Percentiles rank a stretch among this genome's conserved stretches.
These are phyloP conservation scores for Pythium volutum DNA, from an alignment of 352 stramenopile genomes.

Conservation along the genomic window DNA sequence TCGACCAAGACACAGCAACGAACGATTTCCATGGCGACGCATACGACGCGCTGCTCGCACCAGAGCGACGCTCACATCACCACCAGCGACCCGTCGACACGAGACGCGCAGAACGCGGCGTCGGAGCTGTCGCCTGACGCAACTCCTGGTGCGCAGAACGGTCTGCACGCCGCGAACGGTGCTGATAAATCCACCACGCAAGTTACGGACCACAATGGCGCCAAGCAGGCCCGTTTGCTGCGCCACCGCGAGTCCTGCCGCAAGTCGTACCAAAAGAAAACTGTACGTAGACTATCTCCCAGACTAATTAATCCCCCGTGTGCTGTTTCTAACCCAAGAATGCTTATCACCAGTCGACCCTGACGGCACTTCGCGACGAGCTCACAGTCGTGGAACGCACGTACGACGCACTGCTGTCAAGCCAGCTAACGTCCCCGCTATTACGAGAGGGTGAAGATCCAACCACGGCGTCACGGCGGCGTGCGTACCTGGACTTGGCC, in stretches of 20 bases:
- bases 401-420: slow-evolving; percentile 13
- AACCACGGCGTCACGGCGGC: background rate
- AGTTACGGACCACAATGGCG: background rate
- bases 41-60: too few species aligned
- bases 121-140: too few species aligned
- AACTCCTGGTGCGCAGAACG: too few species aligned
- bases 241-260: slow-evolving; percentile 22
- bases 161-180: too few species aligned
- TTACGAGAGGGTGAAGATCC: background rate
- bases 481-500: slow-evolving; percentile 5
- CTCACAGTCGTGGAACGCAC: background rate
- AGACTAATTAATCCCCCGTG: too few species aligned
- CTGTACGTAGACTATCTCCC: background rate
- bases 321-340: too few species aligned
- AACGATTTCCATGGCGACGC: too few species aligned
- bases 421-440: background rate
- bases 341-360: slow-evolving; percentile 4
- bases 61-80: too few species aligned
- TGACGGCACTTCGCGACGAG: slow-evolving; percentile 9
- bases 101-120: too few species aligned
- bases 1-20: too few species aligned
- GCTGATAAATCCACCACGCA: too few species aligned
- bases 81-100: too few species aligned
- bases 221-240: slow-evolving; percentile 3
- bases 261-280: slow-evolving; percentile 22